Evolutionary conservation across 2,329 filamentous ascomycete species (phyloP), one percentile per base, ranked within the genome.

Genomic region (Colletotrichum karsti): DNA sequence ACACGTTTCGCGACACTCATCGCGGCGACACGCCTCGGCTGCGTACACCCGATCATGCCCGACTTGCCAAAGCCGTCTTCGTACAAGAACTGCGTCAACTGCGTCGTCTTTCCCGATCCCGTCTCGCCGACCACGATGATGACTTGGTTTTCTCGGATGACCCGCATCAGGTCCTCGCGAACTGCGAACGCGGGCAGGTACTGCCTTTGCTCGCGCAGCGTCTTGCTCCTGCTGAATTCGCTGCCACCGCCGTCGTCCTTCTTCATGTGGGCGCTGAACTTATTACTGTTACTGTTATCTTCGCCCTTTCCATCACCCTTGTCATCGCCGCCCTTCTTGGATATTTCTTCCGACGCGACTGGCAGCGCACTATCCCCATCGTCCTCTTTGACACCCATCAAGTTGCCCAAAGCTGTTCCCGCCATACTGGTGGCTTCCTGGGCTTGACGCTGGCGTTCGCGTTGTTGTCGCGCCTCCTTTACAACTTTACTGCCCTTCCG

Each of bases 1-100:
- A 99, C 96, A 84, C 96, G 94, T 79, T 98, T 98, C 2, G 96
- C 96, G 28, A 99, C 96, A 81, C 95, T 98, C 96, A 99, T 99
- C 22, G 96, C 96, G 24, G 96, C 96, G 35, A 99, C 97, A 85
- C 96, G 93, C 74, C 96, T 90, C 58, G 96, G 96, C 73, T 99
- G 96, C 1, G 96, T 99, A 77, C 96, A 99, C 5, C 94, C 95
- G 73, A 99, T 98, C 87, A 98, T 91, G 54, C 96, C 96, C 33
- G 87, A 82, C 62, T 92, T 92, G 13, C 91, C 93, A 77, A 98
- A 99, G 1, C 97, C 97, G 74, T 98, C 96, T 79, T 99, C 96
- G 76, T 97, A 90, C 9, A 99, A 84, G 73, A 98, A 99, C 76
- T 99, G 97, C 0, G 97, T 98, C 69, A 99, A 83, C 79, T 99